phyloP scores from a whole-genome alignment of 495 filamentous ascomycete species.

The Venustampulla echinocandica region DNA sequence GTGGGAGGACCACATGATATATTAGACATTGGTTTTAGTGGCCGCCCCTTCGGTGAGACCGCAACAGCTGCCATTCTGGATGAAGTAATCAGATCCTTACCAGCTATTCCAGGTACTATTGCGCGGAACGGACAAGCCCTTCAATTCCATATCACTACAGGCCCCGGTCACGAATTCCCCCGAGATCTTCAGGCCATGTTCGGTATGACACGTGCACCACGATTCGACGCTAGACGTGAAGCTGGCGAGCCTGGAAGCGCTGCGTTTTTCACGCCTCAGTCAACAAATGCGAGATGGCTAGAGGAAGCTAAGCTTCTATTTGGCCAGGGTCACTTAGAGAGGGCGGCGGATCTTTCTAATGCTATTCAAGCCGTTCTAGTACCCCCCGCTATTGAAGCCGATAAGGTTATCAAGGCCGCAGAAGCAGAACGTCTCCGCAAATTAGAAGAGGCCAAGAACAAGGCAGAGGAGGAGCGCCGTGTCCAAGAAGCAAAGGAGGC shows the following conservation, averaged over 20 bases:
- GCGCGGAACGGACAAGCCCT: conserved; percentile 49
- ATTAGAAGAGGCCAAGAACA: conserved; percentile 57
- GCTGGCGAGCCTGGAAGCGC: conserved; percentile 51
- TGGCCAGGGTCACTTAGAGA: conserved; percentile 56
- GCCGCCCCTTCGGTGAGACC: conserved; percentile 37
- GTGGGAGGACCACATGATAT: conserved; percentile 27
- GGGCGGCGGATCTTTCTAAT: conserved; percentile 53
- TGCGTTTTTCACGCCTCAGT: conserved; percentile 59
- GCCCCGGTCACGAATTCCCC: conserved; percentile 28
- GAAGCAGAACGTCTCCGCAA: conserved; percentile 48
- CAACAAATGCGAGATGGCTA: conserved; percentile 72
- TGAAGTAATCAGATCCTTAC: conserved; percentile 21
- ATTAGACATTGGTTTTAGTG: conserved; percentile 45
- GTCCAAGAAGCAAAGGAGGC: conserved; percentile 50
- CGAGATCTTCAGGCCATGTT: conserved; percentile 52
- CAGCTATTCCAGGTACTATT: conserved; percentile 30
- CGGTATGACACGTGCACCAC: conserved; percentile 37
- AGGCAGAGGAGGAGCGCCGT: conserved; percentile 44
- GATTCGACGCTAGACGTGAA: conserved; percentile 31
- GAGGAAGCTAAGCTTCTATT: conserved; percentile 87
- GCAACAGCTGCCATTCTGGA: conserved; percentile 12
- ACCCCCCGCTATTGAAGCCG: conserved; percentile 76
- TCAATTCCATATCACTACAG: conserved; percentile 21
- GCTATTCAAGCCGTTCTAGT: conserved; percentile 67
- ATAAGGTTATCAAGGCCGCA: conserved; percentile 53